Base-by-base conservation (phyloP, 1,284 basidiomycete genomes). In the Ganoderma lingzhi region DNA sequence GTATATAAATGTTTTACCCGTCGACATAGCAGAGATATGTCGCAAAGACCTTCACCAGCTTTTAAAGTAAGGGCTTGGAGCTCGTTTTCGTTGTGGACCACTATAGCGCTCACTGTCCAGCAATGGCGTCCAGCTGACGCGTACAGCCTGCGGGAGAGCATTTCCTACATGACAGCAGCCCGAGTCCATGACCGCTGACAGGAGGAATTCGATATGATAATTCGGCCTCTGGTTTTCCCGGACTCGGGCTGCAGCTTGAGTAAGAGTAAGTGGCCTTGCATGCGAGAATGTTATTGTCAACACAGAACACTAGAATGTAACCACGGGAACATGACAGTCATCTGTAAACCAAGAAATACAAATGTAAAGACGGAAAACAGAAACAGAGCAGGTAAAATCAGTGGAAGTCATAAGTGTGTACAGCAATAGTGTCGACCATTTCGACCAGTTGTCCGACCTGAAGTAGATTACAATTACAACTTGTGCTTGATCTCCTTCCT, bases 401-500 rank as follows among this genome's bases (percentile, higher is more conserved):
- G 48, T 28, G 23, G 48, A 12, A 14, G 48, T 23, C 23, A 23
- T 23, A 23, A n/a, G 8, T 6, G 14, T 4, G 9, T 28, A 51
- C 8, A 5, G 42, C 15, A 19, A 12, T 44, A 19, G 15, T 44
- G 4, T 19, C 42, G 42, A 44, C 42, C 17, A 44, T 44, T 44
- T 17, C 15, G 42, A 17, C 42, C 14, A 15, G 42, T 15, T 2
- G 42, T 44, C 1, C 42, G 42, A 51, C 48, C 6, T 23, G 15
- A 2, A 35, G 17, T n/a, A 1, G 10, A n/a, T 9, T 10, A 28
- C 37, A 37, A 37, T 77, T 69, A 78, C n/a, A 91, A 75, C 73
- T 90, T 91, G 76, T 91, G 90, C 73, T 81, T 88, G 70, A 91
- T 87, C 78, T 92, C 88, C 77, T 88, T 91, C 64, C 78, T 84